Evolutionary conservation across 179 eudicot genomes (phyloP).

Genomic region (Beta corolliflora): DNA sequence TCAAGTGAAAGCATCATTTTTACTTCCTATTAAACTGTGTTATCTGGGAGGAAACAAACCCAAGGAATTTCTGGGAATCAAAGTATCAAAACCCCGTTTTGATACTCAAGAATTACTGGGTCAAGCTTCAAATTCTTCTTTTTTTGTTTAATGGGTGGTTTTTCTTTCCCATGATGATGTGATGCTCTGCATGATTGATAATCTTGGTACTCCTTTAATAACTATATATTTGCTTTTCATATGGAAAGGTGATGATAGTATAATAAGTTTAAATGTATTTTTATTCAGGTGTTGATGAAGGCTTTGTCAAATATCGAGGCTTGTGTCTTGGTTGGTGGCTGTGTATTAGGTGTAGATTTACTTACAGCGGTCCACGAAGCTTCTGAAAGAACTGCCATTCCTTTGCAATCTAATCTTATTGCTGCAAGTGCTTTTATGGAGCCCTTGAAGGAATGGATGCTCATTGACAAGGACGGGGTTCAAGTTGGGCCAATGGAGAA

Average conservation of each 20-base stretch:
- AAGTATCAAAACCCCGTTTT: no score
- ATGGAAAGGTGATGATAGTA: constrained; percentile 8
- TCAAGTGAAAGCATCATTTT: not conserved
- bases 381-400: constrained; percentile 97
- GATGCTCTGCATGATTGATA: constrained; percentile 10
- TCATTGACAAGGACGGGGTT: constrained; percentile 73
- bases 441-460: constrained; percentile 94
- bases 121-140: not conserved
- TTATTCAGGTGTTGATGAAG: constrained; percentile 86
- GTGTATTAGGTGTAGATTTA: constrained; percentile 94
- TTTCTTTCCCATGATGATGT: not conserved
- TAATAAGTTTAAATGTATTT: not conserved
- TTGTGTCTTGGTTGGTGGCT: constrained; percentile 97
- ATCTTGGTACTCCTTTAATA: not conserved
- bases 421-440: constrained; percentile 99
- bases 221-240: not conserved
- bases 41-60: not conserved
- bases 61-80: not conserved
- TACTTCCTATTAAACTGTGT: not conserved
- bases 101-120: not conserved
- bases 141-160: not conserved
- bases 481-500: constrained; percentile 98
- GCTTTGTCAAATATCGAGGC: constrained; percentile 88
- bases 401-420: constrained; percentile 93
- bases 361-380: constrained; percentile 91